A percentile compares a stretch with the other conserved stretches of the same genome.
phyloP scores from a whole-genome alignment of 176 grass and related monocot species.

The Tuctoria greenei region DNA sequence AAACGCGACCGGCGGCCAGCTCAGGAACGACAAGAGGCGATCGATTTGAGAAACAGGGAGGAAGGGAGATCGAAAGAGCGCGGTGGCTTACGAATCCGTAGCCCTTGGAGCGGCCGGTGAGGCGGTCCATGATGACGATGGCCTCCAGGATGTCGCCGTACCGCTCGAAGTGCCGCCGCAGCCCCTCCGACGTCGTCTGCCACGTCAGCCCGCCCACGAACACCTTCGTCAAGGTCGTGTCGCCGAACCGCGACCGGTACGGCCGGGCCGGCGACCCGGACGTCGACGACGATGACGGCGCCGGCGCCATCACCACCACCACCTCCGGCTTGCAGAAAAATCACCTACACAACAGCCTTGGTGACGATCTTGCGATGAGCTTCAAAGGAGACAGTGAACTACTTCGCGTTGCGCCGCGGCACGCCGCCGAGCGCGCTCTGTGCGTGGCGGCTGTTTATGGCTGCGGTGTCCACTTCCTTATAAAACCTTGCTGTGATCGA shows the following conservation, averaged over 20 bases:
- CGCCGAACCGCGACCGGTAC: constrained; percentile 76
- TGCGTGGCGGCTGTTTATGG: not conserved
- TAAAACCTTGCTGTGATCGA: constrained; percentile 30
- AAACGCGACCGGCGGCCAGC: not conserved
- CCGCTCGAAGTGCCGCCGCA: constrained; percentile 81
- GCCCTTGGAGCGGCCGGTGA: constrained; percentile 90
- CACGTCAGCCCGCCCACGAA: constrained; percentile 97
- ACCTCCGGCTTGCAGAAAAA: not conserved
- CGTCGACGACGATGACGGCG: constrained; percentile 12
- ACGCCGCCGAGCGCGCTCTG: not conserved
- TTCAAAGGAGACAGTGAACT: not conserved
- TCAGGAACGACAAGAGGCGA: too few species aligned
- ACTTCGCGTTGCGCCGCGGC: not conserved
- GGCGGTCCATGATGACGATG: constrained; percentile 80
- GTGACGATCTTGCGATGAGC: not conserved
- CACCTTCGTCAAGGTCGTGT: constrained; percentile 94
- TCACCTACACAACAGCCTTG: not conserved
- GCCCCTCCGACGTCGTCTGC: constrained; percentile 81
- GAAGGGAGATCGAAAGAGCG: not conserved
- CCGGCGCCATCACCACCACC: constrained; percentile 25
- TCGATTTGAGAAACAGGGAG: not conserved
- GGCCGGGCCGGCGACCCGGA: constrained; percentile 40
- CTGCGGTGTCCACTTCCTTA: not conserved
- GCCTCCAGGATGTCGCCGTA: constrained; percentile 98
- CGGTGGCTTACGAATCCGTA: constrained; percentile 76